These are phyloP conservation scores for Penicillium griseofulvum DNA, from an alignment of 2,329 filamentous ascomycete genomes.

Conservation along the genomic window DNA sequence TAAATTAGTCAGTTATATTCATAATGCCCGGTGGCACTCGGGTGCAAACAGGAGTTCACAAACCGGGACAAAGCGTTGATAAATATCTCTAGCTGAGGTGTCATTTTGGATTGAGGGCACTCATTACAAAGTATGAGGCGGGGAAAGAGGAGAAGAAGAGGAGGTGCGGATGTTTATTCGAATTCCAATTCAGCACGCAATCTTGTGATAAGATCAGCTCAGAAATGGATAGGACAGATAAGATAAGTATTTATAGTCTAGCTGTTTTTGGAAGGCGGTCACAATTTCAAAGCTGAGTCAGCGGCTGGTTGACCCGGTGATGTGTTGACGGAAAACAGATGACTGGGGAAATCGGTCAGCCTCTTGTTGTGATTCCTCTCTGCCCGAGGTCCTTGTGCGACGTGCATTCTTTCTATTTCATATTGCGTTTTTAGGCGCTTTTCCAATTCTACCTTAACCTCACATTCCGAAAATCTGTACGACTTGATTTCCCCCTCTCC, in stretches of 20 bases:
- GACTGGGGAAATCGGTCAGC: slow-evolving; percentile 26
- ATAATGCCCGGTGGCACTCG: not conserved
- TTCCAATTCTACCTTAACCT: slow-evolving; percentile 9
- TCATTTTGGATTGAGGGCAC: slow-evolving; percentile 18
- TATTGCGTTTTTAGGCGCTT: slow-evolving; percentile 7
- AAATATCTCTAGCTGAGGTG: slow-evolving; percentile 36
- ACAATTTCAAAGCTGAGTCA: slow-evolving; percentile 22
- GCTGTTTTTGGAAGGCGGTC: slow-evolving; percentile 23
- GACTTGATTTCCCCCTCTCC: slow-evolving; percentile 8
- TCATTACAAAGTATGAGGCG: slow-evolving; percentile 4
- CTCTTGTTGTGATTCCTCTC: slow-evolving; percentile 22
- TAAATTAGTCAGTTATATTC: slow-evolving; percentile 30
- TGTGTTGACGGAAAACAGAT: slow-evolving; percentile 42
- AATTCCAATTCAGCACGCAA: not conserved
- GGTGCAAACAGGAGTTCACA: slow-evolving; percentile 1
- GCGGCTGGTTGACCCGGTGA: slow-evolving; percentile 40
- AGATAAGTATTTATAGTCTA: not conserved
- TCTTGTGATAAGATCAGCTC: slow-evolving; percentile 28
- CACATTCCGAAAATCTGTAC: slow-evolving; percentile 4
- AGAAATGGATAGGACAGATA: slow-evolving; percentile 12
- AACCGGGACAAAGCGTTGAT: slow-evolving; percentile 45
- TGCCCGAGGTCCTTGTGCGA: slow-evolving; percentile 11
- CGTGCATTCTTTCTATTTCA: slow-evolving; percentile 12
- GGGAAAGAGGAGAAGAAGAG: not conserved
- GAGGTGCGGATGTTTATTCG: not conserved